A percentile compares a stretch with the other conserved stretches of the same genome.
Evolutionary conservation across 2,329 filamentous ascomycete genomes (phyloP).

Genomic region (Colletotrichum sp.): DNA sequence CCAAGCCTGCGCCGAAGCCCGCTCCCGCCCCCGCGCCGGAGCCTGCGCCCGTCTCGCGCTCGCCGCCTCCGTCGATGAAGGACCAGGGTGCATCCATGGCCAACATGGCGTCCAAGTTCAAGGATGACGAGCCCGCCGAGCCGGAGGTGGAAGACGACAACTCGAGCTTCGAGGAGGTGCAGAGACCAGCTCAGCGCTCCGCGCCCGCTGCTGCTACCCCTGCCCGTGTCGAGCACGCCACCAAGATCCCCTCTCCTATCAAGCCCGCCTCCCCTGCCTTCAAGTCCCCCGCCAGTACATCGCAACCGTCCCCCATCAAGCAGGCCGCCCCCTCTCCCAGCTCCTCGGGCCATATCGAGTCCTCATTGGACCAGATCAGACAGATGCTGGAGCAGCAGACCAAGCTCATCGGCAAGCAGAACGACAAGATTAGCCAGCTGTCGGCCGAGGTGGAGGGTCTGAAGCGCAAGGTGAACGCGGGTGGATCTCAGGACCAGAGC

Average conservation of each 20-base stretch:
- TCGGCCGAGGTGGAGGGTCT: slow-evolving; percentile 79
- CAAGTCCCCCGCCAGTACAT: slow-evolving; percentile 13
- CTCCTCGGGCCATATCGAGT: slow-evolving; percentile 53
- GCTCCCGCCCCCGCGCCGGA: slow-evolving; percentile 57
- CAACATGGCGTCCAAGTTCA: slow-evolving; percentile 83
- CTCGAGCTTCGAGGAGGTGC: slow-evolving; percentile 86
- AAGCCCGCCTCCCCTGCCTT: slow-evolving; percentile 41
- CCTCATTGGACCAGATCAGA: slow-evolving; percentile 79
- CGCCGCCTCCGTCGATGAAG: slow-evolving; percentile 72
- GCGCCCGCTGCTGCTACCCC: slow-evolving; percentile 31
- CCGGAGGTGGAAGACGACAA: slow-evolving; percentile 70
- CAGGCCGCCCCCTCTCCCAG: slow-evolving; percentile 27
- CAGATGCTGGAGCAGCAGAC: slow-evolving; percentile 78
- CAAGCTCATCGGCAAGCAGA: slow-evolving; percentile 78
- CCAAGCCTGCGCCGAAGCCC: too few relatives aligned
- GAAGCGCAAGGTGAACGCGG: slow-evolving; percentile 74
- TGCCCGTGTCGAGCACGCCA: slow-evolving; percentile 38
- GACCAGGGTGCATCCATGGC: slow-evolving; percentile 90
- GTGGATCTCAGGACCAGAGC: slow-evolving; percentile 64
- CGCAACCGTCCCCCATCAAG: slow-evolving; percentile 17
- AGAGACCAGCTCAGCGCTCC: slow-evolving; percentile 73
- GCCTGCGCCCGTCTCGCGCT: slow-evolving; percentile 39
- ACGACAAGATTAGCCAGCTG: slow-evolving; percentile 73
- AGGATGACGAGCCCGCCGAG: slow-evolving; percentile 68
- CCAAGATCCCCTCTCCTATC: slow-evolving; percentile 49